A percentile compares a stretch with the other conserved stretches of the same genome.
These are phyloP conservation scores for Pholiota molesta DNA, from an alignment of 768 basidiomycete species.

Conservation along the genomic window DNA sequence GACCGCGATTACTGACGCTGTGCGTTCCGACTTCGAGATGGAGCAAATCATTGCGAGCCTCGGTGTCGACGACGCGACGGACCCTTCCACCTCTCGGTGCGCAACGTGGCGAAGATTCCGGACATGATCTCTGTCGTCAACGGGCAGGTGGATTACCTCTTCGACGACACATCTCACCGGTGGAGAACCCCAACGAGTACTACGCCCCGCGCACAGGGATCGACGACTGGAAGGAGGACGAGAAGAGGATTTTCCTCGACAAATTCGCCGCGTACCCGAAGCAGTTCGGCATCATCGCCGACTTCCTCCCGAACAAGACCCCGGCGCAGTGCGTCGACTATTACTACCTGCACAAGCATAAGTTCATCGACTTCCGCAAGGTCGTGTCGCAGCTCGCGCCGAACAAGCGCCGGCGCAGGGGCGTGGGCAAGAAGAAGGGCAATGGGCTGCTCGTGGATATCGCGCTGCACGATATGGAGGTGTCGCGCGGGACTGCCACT, in stretches of 20 bases:
- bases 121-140: constrained; percentile 83
- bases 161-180: constrained; percentile 86
- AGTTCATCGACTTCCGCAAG: constrained; percentile 80
- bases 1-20: constrained; percentile 82
- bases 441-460: constrained; percentile 84
- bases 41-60: constrained; percentile 96
- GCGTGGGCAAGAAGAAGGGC: constrained; percentile 75
- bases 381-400: constrained; percentile 68
- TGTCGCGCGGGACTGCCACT: constrained; percentile 30
- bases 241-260: constrained; percentile 77
- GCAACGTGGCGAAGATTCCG: constrained; percentile 86
- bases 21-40: constrained; percentile 95
- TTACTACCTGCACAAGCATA: constrained; percentile 96
- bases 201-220: constrained; percentile 75
- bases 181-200: constrained; percentile 77
- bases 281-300: constrained; percentile 93
- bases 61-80: constrained; percentile 90
- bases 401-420: constrained; percentile 64
- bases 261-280: constrained; percentile 88
- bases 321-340: constrained; percentile 87
- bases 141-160: constrained; percentile 62
- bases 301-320: constrained; percentile 80
- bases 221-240: constrained; percentile 86
- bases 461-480: constrained; percentile 69
- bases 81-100: constrained; percentile 86